Conservation (phyloP, 2,329 filamentous ascomycete genomes). For the Colletotrichum costaricense region DNA sequence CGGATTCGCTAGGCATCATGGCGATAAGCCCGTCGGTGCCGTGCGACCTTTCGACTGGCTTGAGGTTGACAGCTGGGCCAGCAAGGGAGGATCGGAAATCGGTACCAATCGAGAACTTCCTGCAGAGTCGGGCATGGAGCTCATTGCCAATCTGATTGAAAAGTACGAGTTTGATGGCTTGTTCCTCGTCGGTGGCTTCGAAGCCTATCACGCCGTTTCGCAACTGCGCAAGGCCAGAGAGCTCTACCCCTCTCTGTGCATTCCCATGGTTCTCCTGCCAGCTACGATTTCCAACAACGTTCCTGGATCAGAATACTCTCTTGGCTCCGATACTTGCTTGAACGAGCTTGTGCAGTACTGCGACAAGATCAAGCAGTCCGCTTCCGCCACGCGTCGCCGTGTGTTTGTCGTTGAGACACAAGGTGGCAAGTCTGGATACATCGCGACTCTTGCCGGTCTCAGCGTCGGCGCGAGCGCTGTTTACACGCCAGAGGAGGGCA, state of each 20-base stretch:
- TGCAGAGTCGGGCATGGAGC: constrained; percentile 83
- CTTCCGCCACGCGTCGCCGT: constrained; percentile 89
- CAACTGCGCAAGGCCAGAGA: constrained; percentile 85
- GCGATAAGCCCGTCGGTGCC: constrained; percentile 81
- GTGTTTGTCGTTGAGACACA: constrained; percentile 99
- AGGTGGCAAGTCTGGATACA: constrained; percentile 92
- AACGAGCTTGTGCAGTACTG: constrained; percentile 96
- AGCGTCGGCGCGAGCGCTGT: constrained; percentile 93
- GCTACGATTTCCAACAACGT: constrained; percentile 99
- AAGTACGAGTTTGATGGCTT: constrained; percentile 91
- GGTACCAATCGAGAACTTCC: constrained; percentile 96
- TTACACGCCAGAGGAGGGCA: constrained; percentile 96
- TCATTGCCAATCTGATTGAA: constrained; percentile 84
- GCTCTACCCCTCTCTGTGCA: constrained; percentile 86
- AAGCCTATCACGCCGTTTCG: constrained; percentile 92
- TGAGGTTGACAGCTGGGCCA: constrained; percentile 94
- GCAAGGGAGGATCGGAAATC: constrained; percentile 96
- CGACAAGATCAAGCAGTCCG: constrained; percentile 97
- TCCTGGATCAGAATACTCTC: constrained; percentile 95
- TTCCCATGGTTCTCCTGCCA: constrained; percentile 90
- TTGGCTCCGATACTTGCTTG: constrained; percentile 95
- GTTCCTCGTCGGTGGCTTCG: constrained; percentile 94
- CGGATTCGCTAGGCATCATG: constrained; percentile 90
- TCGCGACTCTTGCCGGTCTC: constrained; percentile 90
- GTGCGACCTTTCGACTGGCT: constrained; percentile 92